Percentiles rank a stretch among this genome's conserved stretches.
Evolutionary conservation across 768 basidiomycete genomes (phyloP).

Genomic region (Tulasnella sp.): DNA sequence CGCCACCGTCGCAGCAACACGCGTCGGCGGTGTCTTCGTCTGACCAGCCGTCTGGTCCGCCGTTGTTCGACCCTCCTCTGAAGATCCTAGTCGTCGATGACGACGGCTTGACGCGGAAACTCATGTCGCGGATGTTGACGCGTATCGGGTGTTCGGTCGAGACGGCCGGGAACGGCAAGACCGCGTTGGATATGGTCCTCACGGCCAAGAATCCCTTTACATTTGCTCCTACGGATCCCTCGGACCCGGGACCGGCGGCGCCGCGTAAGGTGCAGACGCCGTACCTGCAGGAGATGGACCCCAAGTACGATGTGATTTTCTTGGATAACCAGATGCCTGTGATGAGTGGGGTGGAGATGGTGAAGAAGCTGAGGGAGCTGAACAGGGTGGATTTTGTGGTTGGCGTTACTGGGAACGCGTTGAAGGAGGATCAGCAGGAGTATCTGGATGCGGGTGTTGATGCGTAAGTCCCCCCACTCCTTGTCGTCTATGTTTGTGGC

Average conservation of each 20-base stretch:
- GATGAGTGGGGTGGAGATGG: conserved; percentile 23
- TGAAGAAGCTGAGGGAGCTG: conserved; percentile 19
- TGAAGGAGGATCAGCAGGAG: conserved; percentile 21
- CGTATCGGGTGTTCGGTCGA: conserved; percentile 24
- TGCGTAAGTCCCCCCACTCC: neutral
- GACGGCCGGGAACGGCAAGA: conserved; percentile 25
- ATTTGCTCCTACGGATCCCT: neutral
- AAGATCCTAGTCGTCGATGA: conserved; percentile 24
- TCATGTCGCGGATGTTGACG: conserved; percentile 26
- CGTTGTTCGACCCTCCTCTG: conserved; percentile 10
- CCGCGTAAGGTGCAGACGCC: neutral
- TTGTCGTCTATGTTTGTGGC: neutral
- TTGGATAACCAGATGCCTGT: conserved; percentile 25
- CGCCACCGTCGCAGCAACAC: too few relatives aligned
- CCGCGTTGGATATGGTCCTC: conserved; percentile 22
- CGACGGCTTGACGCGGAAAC: conserved; percentile 25
- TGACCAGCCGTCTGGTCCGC: neutral
- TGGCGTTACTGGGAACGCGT: conserved; percentile 26
- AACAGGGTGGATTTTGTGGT: conserved; percentile 24
- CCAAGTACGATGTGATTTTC: conserved; percentile 24
- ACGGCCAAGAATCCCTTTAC: conserved; percentile 12
- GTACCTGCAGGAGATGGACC: conserved; percentile 7
- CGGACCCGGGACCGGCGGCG: neutral
- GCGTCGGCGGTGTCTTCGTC: too few relatives aligned
- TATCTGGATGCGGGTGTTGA: conserved; percentile 24